Percentiles rank a stretch among this genome's conserved stretches.
These are phyloP conservation scores for Amanita molliuscula DNA, from an alignment of 768 basidiomycete species.

Conservation along the genomic window DNA sequence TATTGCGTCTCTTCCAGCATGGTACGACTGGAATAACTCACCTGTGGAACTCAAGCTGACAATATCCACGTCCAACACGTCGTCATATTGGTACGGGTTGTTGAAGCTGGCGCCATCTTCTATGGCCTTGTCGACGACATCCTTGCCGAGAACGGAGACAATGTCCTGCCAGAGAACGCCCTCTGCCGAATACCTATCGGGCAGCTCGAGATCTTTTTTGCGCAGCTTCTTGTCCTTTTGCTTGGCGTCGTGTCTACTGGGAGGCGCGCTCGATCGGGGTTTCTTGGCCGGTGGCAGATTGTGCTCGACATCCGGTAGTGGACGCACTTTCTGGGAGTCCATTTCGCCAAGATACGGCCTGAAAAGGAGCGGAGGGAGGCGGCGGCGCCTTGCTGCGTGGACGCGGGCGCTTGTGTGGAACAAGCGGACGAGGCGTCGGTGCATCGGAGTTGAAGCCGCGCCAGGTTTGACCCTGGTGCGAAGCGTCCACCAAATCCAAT, in stretches of 20 bases:
- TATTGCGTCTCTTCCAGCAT: too few relatives aligned
- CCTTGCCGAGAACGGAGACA: conserved; percentile 50
- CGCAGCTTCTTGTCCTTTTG: conserved; percentile 16
- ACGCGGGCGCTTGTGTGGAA: too few relatives aligned
- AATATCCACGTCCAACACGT: conserved; percentile 61
- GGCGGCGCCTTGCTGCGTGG: not conserved
- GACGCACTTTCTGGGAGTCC: not conserved
- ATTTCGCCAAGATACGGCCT: not conserved
- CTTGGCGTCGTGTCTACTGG: not conserved
- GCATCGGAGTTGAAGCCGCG: too few relatives aligned
- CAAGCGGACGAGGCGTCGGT: too few relatives aligned
- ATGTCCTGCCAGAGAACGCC: conserved; percentile 75
- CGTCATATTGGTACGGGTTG: conserved; percentile 46
- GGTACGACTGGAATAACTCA: conserved; percentile 16
- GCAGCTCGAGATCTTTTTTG: conserved; percentile 29
- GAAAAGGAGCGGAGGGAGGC: not conserved
- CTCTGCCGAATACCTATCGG: conserved; percentile 59
- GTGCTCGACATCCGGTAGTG: conserved; percentile 10
- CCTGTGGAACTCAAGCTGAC: conserved; percentile 55
- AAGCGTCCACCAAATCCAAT: too few relatives aligned
- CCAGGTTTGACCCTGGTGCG: too few relatives aligned
- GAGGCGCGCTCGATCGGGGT: conserved; percentile 12
- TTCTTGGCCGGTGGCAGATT: conserved; percentile 20
- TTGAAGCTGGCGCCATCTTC: conserved; percentile 42
- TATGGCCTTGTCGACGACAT: conserved; percentile 38